Percentiles rank a stretch among this genome's conserved stretches.
Evolutionary conservation across 176 grass and related monocot species (phyloP).

Genomic region (Oryza glaberrima): DNA sequence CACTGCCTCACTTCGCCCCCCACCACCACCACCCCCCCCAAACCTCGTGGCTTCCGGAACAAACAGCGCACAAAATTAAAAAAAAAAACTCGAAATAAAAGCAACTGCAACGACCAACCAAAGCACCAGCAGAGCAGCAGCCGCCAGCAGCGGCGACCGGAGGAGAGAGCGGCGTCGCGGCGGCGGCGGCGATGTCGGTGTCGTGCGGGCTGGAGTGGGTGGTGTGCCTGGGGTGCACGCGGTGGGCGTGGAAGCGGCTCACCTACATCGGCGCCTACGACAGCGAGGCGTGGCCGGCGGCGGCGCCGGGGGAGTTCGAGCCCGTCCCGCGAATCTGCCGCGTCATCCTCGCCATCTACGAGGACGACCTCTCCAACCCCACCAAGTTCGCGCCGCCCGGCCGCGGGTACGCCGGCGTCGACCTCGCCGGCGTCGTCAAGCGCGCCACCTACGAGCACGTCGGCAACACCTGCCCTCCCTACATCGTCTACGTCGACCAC

Average conservation of each 20-base stretch:
- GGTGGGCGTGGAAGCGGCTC: constrained; percentile 92
- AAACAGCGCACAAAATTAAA: not conserved
- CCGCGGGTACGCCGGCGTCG: constrained; percentile 48
- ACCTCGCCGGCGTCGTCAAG: constrained; percentile 46
- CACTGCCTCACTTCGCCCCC: not conserved
- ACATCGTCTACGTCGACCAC: constrained; percentile 77
- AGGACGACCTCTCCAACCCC: constrained; percentile 59
- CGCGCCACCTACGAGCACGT: constrained; percentile 65
- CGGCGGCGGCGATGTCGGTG: constrained; percentile 70
- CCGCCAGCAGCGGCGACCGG: not conserved
- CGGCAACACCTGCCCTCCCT: constrained; percentile 64
- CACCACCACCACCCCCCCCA: not conserved
- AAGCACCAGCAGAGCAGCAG: not conserved
- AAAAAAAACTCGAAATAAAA: not conserved
- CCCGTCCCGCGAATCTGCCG: constrained; percentile 81
- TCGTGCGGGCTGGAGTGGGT: constrained; percentile 90
- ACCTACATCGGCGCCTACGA: constrained; percentile 98
- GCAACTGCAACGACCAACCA: not conserved
- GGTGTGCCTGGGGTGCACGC: constrained; percentile 77
- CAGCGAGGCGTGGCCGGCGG: constrained; percentile 91
- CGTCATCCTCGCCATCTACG: constrained; percentile 78
- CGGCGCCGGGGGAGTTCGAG: constrained; percentile 65
- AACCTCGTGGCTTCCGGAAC: constrained; percentile 18
- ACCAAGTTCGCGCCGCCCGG: constrained; percentile 61
- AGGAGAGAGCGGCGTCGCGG: not conserved